Percentiles rank a stretch among this genome's conserved stretches.
These are phyloP conservation scores for Omphalotus olearius DNA, from an alignment of 1,284 basidiomycete genomes.

Conservation along the genomic window DNA sequence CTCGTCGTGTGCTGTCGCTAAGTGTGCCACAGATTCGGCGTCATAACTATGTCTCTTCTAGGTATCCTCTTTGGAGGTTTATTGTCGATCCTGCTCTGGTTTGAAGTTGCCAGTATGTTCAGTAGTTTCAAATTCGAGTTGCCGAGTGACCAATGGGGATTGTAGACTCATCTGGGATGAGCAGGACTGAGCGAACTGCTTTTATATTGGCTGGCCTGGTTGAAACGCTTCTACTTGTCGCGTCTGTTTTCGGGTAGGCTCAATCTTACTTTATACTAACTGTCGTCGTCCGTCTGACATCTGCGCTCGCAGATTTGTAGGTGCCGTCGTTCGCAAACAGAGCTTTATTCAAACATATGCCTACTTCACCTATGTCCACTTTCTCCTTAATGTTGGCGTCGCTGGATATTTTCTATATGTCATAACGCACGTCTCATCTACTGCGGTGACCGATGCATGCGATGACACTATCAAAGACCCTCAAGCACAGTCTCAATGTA, in stretches of 20 bases:
- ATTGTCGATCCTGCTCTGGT: slow-evolving; percentile 52
- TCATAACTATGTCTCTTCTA: slow-evolving; percentile 48
- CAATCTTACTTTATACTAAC: background rate
- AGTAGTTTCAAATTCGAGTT: background rate
- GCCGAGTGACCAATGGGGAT: background rate
- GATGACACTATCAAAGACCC: slow-evolving; percentile 37
- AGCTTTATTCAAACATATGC: slow-evolving; percentile 52
- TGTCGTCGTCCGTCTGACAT: background rate
- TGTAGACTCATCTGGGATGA: slow-evolving; percentile 31
- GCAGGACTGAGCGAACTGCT: slow-evolving; percentile 31
- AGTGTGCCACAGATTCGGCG: slow-evolving; percentile 29
- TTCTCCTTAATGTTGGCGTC: slow-evolving; percentile 50
- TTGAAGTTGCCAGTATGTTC: slow-evolving; percentile 50
- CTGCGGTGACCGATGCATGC: slow-evolving; percentile 41
- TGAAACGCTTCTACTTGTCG: slow-evolving; percentile 46
- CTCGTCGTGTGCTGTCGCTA: background rate
- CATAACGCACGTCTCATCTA: slow-evolving; percentile 41
- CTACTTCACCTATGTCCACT: slow-evolving; percentile 53
- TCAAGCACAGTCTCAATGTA: slow-evolving; percentile 40
- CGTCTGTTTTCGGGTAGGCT: slow-evolving; percentile 51
- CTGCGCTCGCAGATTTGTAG: slow-evolving; percentile 43
- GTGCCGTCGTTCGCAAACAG: slow-evolving; percentile 57
- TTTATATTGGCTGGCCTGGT: slow-evolving; percentile 47
- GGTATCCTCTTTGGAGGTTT: slow-evolving; percentile 48
- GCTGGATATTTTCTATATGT: slow-evolving; percentile 49